These are phyloP conservation scores for Phialemonium atrogriseum DNA, from an alignment of 2,329 filamentous ascomycete species.

Conservation along the genomic window DNA sequence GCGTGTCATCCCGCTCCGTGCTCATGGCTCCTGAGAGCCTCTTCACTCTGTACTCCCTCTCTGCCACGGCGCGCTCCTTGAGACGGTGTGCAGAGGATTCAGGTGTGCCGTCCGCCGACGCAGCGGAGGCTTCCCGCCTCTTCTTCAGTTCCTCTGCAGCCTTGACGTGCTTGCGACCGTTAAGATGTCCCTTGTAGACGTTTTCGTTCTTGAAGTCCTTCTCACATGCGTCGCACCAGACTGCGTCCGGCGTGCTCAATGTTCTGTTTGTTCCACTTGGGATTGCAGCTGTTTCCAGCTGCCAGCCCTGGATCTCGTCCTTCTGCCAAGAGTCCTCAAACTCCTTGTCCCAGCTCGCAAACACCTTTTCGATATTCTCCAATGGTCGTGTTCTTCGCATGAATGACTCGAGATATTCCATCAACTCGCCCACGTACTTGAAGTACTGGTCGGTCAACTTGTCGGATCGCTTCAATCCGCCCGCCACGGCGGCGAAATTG, in stretches of 20 bases:
- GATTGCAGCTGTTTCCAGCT: conserved; percentile 40
- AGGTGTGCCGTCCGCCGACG: conserved; percentile 14
- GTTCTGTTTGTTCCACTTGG: conserved; percentile 25
- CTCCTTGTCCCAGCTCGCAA: conserved; percentile 69
- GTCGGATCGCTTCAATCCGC: conserved; percentile 67
- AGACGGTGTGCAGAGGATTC: conserved; percentile 42
- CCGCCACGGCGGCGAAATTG: conserved; percentile 65
- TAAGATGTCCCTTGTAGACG: conserved; percentile 83
- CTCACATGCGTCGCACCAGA: conserved; percentile 87
- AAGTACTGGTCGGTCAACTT: conserved; percentile 94
- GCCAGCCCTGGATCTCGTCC: conserved; percentile 74
- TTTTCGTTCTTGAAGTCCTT: conserved; percentile 95
- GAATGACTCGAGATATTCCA: conserved; percentile 79
- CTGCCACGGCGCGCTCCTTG: conserved; percentile 85
- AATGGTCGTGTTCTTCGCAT: conserved; percentile 77
- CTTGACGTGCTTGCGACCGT: conserved; percentile 86
- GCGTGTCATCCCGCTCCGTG: conserved; percentile 79
- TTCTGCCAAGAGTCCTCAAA: conserved; percentile 79
- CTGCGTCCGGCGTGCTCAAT: conserved; percentile 47
- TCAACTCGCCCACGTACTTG: conserved; percentile 72
- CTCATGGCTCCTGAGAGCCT: conserved; percentile 76
- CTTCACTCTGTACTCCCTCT: conserved; percentile 77
- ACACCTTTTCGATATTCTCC: conserved; percentile 74
- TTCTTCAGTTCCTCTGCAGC: conserved; percentile 60
- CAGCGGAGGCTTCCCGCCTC: conserved; percentile 29